phyloP scores from a whole-genome alignment of 2,329 filamentous ascomycete species.

The Hypoxylon sp. region DNA sequence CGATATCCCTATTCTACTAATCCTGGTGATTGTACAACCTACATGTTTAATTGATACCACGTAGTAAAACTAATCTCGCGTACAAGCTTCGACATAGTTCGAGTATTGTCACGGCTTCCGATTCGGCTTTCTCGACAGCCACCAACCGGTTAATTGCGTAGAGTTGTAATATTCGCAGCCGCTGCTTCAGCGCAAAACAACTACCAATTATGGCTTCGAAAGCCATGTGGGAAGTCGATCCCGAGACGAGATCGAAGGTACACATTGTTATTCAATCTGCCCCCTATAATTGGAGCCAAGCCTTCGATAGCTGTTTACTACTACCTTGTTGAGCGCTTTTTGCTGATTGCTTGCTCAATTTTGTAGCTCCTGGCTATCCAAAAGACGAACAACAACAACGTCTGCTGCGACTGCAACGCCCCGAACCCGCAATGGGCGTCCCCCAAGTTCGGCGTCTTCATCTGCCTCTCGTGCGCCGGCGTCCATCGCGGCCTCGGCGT shows the following conservation, averaged over 20 bases:
- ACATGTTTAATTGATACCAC: conserved; percentile 34
- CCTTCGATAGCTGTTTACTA: conserved; percentile 12
- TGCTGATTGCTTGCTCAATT: conserved; percentile 30
- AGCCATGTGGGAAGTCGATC: conserved; percentile 98
- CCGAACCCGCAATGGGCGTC: conserved; percentile 98
- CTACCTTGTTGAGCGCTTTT: conserved; percentile 27
- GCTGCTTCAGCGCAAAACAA: conserved; percentile 30
- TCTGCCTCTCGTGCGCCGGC: conserved; percentile 95
- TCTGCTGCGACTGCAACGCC: conserved; percentile 95
- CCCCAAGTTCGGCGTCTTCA: conserved; percentile 98
- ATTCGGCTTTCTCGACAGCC: background rate
- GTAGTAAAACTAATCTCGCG: conserved; percentile 23
- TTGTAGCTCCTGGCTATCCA: conserved; percentile 87
- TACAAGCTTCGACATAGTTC: conserved; percentile 15
- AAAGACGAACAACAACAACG: conserved; percentile 88
- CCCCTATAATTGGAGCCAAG: conserved; percentile 4
- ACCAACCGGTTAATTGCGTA: conserved; percentile 1
- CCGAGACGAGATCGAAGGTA: conserved; percentile 96
- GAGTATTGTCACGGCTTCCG: background rate
- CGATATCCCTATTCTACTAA: conserved; percentile 40
- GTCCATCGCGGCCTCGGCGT: conserved; percentile 95
- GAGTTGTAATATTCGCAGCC: conserved; percentile 7
- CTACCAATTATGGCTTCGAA: conserved; percentile 72
- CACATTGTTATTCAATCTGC: conserved; percentile 37
- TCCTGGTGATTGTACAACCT: conserved; percentile 22